Percentiles rank a stretch among this genome's conserved stretches.
These are phyloP conservation scores for Botrytis galanthina DNA, from an alignment of 2,329 filamentous ascomycete species.

Conservation along the genomic window DNA sequence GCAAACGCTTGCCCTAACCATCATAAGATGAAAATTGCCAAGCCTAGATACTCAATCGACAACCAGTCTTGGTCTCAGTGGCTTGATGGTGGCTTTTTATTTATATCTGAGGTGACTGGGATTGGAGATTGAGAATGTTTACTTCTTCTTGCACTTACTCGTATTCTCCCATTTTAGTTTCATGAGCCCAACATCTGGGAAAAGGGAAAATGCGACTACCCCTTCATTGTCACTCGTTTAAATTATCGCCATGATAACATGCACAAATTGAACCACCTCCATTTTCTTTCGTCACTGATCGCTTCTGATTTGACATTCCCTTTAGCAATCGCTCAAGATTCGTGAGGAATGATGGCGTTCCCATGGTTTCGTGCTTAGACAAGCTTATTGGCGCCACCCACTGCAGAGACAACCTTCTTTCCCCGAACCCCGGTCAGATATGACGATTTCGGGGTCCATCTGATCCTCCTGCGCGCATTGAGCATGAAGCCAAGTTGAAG, in stretches of 20 bases:
- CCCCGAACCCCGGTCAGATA: constrained; percentile 10
- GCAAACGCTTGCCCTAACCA: not conserved
- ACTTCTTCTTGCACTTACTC: constrained; percentile 2
- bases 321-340: not conserved
- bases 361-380: not conserved
- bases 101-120: constrained; percentile 7
- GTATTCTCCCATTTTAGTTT: not conserved
- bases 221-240: constrained; percentile 5
- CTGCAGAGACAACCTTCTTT: constrained; percentile 1
- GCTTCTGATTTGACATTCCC: not conserved
- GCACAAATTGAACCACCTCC: not conserved
- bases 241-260: not conserved
- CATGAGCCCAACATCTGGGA: not conserved
- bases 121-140: constrained; percentile 11
- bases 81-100: constrained; percentile 11
- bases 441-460: constrained; percentile 19
- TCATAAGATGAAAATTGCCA: constrained; percentile 6
- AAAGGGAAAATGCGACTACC: not conserved
- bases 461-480: constrained; percentile 17
- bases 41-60: constrained; percentile 2
- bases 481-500: not conserved
- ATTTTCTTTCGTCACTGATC: not conserved
- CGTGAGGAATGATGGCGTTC: constrained; percentile 11
- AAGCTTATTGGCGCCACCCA: constrained; percentile 14
- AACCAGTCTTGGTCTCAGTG: constrained; percentile 16